Evolutionary conservation across 352 stramenopile genomes (phyloP), one percentile per base, ranked within the genome.

Genomic region (Stramenopiles sp.): DNA sequence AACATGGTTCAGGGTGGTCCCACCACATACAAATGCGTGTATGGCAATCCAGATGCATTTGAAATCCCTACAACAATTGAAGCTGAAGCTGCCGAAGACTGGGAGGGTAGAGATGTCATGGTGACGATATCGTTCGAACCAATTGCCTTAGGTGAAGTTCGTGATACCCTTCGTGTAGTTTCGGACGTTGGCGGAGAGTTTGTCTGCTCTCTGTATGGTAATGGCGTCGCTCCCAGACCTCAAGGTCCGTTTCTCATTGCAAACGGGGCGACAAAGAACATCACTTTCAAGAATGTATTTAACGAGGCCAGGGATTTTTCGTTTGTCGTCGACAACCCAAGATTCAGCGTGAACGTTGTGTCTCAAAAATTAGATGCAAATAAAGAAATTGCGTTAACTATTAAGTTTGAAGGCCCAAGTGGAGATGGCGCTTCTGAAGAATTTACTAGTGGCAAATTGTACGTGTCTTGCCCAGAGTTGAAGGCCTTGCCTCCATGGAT

Each of bases 221-320:
- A 89, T 0, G 88, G 85, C 0, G 82, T 84, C 34, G 82, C 89
- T 0, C 85, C 88, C 0, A 73, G 90, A 0, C 89, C 89, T 0
- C 86, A 92, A 73, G 88, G 89, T 0, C 89, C 89, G 1, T 92
- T 91, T 49, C 3, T n/a, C 76, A 78, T 88, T 25, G 84, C 89
- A 63, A 74, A 79, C n/a, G 80, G 68, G 31, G 75, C 80, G 1
- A 80, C 77, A 0, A 83, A 82, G 73, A 84, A 91, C 12, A 87
- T 95, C 69, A 83, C 89, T 68, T 94, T 95, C 81, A 87, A 88
- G 63, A 95, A 95, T 77, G 87, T 94, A 0, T 95, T 95, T 73
- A 88, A 82, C 25, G 78, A 80, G 1, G 63, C 82, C 0, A 81
- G 78, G 4, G 85, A 92, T 4, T 95, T 94, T 77, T 81, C 87